These are phyloP conservation scores for Claviceps pazoutovae DNA, from an alignment of 2,329 filamentous ascomycete genomes.

Conservation along the genomic window DNA sequence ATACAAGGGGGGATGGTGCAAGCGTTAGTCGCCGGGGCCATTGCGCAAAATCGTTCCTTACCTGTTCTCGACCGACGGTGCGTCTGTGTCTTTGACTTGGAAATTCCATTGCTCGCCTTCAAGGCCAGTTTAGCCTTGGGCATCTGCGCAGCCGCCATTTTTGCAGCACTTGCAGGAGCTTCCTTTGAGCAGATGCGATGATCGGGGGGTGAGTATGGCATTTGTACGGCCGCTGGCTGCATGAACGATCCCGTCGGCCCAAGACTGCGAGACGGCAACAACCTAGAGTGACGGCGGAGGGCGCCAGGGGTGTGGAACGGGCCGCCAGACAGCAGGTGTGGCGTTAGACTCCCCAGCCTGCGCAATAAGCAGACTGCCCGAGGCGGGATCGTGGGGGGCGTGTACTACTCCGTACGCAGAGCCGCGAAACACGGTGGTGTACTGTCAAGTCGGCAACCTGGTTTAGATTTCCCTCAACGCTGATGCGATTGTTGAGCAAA, in stretches of 20 bases:
- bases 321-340: conserved; percentile 4
- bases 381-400: too few relatives aligned
- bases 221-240: conserved; percentile 27
- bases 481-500: conserved; percentile 1
- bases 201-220: conserved; percentile 53
- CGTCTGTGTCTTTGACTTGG: conserved; percentile 69
- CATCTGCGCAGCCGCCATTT: conserved; percentile 48
- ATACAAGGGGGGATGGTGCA: background rate
- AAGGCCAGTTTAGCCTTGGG: conserved; percentile 44
- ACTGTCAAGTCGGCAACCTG: background rate
- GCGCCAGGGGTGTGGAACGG: conserved; percentile 13
- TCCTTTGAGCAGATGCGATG: conserved; percentile 35
- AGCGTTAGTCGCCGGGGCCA: background rate
- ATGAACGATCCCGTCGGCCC: background rate
- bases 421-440: background rate
- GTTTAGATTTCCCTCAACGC: conserved; percentile 8
- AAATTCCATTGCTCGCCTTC: conserved; percentile 37
- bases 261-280: background rate
- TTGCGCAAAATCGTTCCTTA: conserved; percentile 20
- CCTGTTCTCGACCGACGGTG: conserved; percentile 90
- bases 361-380: background rate
- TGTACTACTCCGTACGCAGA: background rate
- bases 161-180: conserved; percentile 32
- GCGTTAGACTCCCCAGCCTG: background rate
- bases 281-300: conserved; percentile 13